phyloP scores from a whole-genome alignment of 2,329 filamentous ascomycete genomes.

The Penicillium corylophilum region DNA sequence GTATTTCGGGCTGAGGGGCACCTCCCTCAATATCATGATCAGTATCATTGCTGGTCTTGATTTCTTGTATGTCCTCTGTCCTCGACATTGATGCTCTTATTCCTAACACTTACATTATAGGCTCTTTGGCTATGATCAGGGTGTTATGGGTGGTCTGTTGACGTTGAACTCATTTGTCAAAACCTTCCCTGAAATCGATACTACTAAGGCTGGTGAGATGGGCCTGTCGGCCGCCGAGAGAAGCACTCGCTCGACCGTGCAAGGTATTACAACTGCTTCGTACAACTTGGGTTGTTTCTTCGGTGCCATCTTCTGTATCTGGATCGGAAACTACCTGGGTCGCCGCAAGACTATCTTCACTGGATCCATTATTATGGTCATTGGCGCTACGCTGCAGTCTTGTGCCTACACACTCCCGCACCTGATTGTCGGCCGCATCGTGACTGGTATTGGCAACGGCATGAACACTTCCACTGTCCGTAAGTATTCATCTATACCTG shows the following conservation, averaged over 20 bases:
- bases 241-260: slow-evolving; percentile 49
- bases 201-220: slow-evolving; percentile 32
- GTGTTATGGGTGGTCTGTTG: slow-evolving; percentile 73
- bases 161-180: slow-evolving; percentile 63
- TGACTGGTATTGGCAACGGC: slow-evolving; percentile 55
- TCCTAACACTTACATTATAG: slow-evolving; percentile 21
- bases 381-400: slow-evolving; percentile 51
- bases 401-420: slow-evolving; percentile 50
- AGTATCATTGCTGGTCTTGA: slow-evolving; percentile 70
- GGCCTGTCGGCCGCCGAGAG: slow-evolving; percentile 22
- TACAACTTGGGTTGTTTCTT: slow-evolving; percentile 54
- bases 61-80: slow-evolving; percentile 53
- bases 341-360: slow-evolving; percentile 52
- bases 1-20: slow-evolving; percentile 67
- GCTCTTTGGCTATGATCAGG: slow-evolving; percentile 66
- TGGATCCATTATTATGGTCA: slow-evolving; percentile 50
- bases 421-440: slow-evolving; percentile 52
- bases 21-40: slow-evolving; percentile 66
- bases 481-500: slow-evolving; percentile 33
- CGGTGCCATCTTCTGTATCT: slow-evolving; percentile 52
- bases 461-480: slow-evolving; percentile 55
- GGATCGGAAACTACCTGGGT: slow-evolving; percentile 53
- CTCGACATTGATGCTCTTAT: background rate
- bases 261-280: slow-evolving; percentile 41
- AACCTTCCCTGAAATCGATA: slow-evolving; percentile 56